A percentile compares a stretch with the other conserved stretches of the same genome.
Evolutionary conservation across 2,329 filamentous ascomycete species (phyloP).

Genomic region (Stachybotrys echinatus): DNA sequence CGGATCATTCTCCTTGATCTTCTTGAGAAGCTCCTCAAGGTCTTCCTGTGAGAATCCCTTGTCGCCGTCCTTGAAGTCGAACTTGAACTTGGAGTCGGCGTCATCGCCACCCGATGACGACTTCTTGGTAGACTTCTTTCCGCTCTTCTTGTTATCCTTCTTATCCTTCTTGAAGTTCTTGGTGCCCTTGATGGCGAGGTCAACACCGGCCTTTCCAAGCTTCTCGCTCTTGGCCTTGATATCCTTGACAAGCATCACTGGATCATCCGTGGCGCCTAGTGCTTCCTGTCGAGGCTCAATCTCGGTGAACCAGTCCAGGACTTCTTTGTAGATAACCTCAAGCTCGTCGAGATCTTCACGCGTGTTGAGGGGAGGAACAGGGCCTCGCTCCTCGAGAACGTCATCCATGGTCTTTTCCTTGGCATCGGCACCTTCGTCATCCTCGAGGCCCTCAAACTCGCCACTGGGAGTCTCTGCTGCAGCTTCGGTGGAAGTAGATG

Average conservation of each 20-base stretch:
- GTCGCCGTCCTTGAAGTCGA: slow-evolving; percentile 33
- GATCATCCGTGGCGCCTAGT: slow-evolving; percentile 66
- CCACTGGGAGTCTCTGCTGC: slow-evolving; percentile 43
- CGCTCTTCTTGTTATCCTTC: slow-evolving; percentile 37
- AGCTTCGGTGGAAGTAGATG: slow-evolving; percentile 36
- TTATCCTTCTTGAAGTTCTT: slow-evolving; percentile 45
- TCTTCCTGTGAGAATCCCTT: slow-evolving; percentile 35
- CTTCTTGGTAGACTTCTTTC: slow-evolving; percentile 39
- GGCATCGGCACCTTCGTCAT: slow-evolving; percentile 45
- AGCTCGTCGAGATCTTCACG: slow-evolving; percentile 65
- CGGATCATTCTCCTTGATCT: slow-evolving; percentile 22
- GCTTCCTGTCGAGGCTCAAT: slow-evolving; percentile 66
- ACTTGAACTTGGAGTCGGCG: slow-evolving; percentile 30
- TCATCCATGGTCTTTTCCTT: slow-evolving; percentile 41
- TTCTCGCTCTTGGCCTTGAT: slow-evolving; percentile 63
- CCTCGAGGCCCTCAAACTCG: slow-evolving; percentile 73
- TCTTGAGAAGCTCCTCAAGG: slow-evolving; percentile 44
- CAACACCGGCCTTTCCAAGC: slow-evolving; percentile 64
- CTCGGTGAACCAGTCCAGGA: slow-evolving; percentile 69
- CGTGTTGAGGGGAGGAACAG: slow-evolving; percentile 63
- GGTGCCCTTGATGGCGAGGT: slow-evolving; percentile 66
- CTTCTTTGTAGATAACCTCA: slow-evolving; percentile 55
- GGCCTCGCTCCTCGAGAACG: slow-evolving; percentile 38
- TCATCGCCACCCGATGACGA: slow-evolving; percentile 17
- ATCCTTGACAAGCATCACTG: slow-evolving; percentile 68